phyloP scores from a whole-genome alignment of 106 monocot species.

The Acorus gramineus region DNA sequence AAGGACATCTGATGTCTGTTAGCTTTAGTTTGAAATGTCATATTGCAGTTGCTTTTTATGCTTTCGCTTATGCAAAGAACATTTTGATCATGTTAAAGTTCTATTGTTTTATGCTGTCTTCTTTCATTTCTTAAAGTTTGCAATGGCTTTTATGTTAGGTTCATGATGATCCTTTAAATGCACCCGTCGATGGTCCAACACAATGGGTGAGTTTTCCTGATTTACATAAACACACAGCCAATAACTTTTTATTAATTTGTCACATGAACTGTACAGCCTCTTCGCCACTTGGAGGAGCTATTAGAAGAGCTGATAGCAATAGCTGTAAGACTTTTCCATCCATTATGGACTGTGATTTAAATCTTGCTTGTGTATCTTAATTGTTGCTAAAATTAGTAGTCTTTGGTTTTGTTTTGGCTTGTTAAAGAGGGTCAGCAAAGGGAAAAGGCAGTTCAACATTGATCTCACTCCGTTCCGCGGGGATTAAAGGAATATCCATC shows the following conservation, averaged over 20 bases:
- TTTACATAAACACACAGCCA: too few species aligned
- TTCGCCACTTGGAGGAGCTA: conserved; percentile 75
- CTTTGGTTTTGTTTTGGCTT: not conserved
- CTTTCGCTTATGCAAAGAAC: too few species aligned
- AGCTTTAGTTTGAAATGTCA: too few species aligned
- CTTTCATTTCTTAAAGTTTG: too few species aligned
- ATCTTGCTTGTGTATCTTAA: not conserved
- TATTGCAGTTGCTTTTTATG: too few species aligned
- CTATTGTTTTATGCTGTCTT: too few species aligned
- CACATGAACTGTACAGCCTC: conserved; percentile 31
- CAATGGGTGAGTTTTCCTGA: conserved; percentile 58
- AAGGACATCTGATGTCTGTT: too few species aligned
- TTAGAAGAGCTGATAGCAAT: conserved; percentile 83
- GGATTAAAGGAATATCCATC: too few species aligned
- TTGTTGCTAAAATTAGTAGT: not conserved
- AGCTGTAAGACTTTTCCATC: conserved; percentile 45
- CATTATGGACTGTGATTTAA: not conserved
- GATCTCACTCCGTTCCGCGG: conserved; percentile 55
- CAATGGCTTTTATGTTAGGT: conserved; percentile 17
- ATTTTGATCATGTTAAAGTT: too few species aligned
- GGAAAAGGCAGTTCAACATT: conserved; percentile 67
- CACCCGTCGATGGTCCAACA: conserved; percentile 94
- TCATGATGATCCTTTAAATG: conserved; percentile 84
- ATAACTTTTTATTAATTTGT: too few species aligned
- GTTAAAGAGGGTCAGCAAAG: conserved; percentile 53